Evolutionary conservation across 345 rosid species (phyloP), one percentile per base, ranked within the genome.

Genomic region (Ricinus communis): DNA sequence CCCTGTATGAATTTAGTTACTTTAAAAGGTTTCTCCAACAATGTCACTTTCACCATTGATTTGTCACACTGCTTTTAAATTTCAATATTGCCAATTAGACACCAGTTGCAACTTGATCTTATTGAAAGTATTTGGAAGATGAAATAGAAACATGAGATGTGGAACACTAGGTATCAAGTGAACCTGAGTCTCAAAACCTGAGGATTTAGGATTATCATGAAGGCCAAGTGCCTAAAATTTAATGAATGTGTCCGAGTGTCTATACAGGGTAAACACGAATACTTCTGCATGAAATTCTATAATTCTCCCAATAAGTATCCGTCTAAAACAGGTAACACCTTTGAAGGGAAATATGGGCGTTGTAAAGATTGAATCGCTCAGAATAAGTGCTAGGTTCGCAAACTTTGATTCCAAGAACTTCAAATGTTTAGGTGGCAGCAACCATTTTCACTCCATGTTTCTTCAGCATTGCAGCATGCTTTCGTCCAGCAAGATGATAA

Each of bases 391-490:
- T 13, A 38, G 15, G 27, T 13, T n/a, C 13, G 27, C 36, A 33
- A 53, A 21, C 36, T 67, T 16, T 52, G 27, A 49, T 36, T 51
- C 21, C 4, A 10, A 8, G 16, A 28, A 14, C 3, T 36, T 47
- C 31, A 46, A 19, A 60, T n/a, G n/a, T 24, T 65, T 22, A 56
- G 57, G 57, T 33, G 38, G 70, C 36, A 49, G 76, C 31, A 66
- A 52, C 69, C 54, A 52, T 25, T n/a, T 47, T 36, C 16, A 59
- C 27, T 47, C 30, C 59, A 18, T 60, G 75, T 68, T 77, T 81
- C 72, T 75, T 73, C 68, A 85, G 76, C 81, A 69, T 79, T 43
- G 80, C 49, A 52, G 79, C 71, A 73, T 88, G 88, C 83, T 82
- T 88, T 70, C 76, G 80, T 46, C 85, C 85, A 1, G 78, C 73